Evolutionary conservation across 2,329 filamentous ascomycete genomes (phyloP), one percentile per base, ranked within the genome.

Genomic region (Rasamsonia emersonii): DNA sequence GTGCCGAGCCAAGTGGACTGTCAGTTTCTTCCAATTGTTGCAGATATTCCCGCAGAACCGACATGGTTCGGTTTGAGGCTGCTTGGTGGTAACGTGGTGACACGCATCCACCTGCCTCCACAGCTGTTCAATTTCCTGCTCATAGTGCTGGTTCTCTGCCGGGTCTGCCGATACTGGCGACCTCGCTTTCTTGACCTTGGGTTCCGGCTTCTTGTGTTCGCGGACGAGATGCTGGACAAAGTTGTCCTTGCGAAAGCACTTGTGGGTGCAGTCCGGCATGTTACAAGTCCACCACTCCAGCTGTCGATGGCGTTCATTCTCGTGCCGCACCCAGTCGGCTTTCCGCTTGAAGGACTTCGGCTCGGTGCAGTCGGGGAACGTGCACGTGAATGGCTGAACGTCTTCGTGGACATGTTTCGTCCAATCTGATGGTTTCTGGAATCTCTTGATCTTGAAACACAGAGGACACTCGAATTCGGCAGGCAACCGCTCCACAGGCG

Each of bases 351-450:
- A 95, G 20, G 85, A 86, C 58, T 93, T 93, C 11, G 83, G 78
- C 28, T 93, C 86, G 6, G 74, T 73, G 52, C 88, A 94, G 30
- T 76, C 71, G 2, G 82, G 77, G 64, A 89, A 94, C 0, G 86
- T 94, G 59, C 88, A 95, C 3, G 85, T 93, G 46, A 94, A 94
- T 0, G 88, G 88, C 52, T 91, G 83, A 1, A 94, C 77, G 53
- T 95, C 88, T 58, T 94, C 88, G 46, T 93, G 85, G 1, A 95
- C 84, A 50, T 95, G 88, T 55, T 95, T 94, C 2, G 86, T 93
- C 88, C 88, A 95, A 58, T 95, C 88, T 0, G 86, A 94, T 10
- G 86, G 88, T 56, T 94, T 94, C 46, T 79, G 75, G 46, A 91
- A 86, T 47, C 78, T 85, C 66, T 91, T 93, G 32, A 78, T 72